These are phyloP conservation scores for Mortierella sp. DNA, from an alignment of 371 early-diverging fungal genomes.

Conservation along the genomic window DNA sequence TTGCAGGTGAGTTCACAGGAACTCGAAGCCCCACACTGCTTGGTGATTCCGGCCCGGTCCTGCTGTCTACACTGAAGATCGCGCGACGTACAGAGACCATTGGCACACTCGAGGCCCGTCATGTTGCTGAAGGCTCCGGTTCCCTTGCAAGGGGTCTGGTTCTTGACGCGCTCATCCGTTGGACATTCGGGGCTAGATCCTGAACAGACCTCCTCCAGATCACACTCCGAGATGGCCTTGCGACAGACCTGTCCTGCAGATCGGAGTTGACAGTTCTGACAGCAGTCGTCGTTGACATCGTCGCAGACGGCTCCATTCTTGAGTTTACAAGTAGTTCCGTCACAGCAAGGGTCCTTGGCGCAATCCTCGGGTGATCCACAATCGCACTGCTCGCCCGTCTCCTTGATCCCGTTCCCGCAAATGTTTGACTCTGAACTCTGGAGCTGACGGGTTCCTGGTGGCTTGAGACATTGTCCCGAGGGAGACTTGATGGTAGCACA, in stretches of 20 bases:
- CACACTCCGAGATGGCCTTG: slow-evolving; percentile 82
- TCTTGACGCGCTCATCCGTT: slow-evolving; percentile 70
- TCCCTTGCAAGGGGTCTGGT: slow-evolving; percentile 76
- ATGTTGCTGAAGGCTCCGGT: slow-evolving; percentile 41
- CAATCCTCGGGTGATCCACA: slow-evolving; percentile 85
- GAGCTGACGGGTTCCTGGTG: slow-evolving; percentile 55
- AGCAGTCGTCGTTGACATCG: slow-evolving; percentile 88
- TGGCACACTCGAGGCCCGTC: slow-evolving; percentile 77
- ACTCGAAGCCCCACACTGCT: slow-evolving; percentile 58
- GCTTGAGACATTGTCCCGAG: slow-evolving; percentile 71
- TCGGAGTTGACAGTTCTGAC: slow-evolving; percentile 79
- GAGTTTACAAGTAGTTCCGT: slow-evolving; percentile 83
- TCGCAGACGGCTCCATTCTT: slow-evolving; percentile 76
- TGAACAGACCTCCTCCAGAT: slow-evolving; percentile 84
- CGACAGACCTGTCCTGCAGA: slow-evolving; percentile 80
- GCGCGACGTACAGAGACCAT: slow-evolving; percentile 90
- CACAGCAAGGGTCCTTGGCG: slow-evolving; percentile 85
- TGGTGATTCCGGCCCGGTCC: slow-evolving; percentile 65
- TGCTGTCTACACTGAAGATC: slow-evolving; percentile 82
- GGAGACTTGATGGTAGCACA: slow-evolving; percentile 67
- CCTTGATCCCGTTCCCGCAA: slow-evolving; percentile 96
- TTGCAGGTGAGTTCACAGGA: slow-evolving; percentile 80
- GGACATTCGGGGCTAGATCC: slow-evolving; percentile 86
- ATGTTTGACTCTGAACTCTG: slow-evolving; percentile 75
- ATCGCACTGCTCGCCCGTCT: slow-evolving; percentile 95